A percentile compares a stretch with the other conserved stretches of the same genome.
Conservation (phyloP, 2,329 filamentous ascomycete species). For the Fusarium nanum region DNA sequence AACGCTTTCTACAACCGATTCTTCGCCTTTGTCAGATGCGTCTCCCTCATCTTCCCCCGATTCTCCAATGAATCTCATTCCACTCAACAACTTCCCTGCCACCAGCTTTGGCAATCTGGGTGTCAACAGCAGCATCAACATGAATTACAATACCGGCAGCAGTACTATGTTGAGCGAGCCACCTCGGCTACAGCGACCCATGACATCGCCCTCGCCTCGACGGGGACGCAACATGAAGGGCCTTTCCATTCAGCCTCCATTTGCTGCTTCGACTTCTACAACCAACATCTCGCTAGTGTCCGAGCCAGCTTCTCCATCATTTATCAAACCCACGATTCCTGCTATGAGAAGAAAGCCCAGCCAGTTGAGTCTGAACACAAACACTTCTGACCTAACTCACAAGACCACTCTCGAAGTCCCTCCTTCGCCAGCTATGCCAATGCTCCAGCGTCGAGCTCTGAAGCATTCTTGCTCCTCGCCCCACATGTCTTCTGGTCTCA, state of each 20-base stretch:
- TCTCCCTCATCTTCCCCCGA: conserved; percentile 94
- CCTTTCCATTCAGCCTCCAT: conserved; percentile 78
- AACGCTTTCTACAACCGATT: conserved; percentile 91
- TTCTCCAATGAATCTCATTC: conserved; percentile 81
- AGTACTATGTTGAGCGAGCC: conserved; percentile 55
- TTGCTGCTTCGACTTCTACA: conserved; percentile 57
- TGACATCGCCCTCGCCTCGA: conserved; percentile 76
- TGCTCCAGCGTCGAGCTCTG: conserved; percentile 70
- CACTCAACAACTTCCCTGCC: conserved; percentile 75
- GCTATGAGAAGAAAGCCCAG: conserved; percentile 79
- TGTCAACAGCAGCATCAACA: conserved; percentile 18
- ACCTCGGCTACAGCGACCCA: conserved; percentile 63
- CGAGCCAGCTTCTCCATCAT: conserved; percentile 78
- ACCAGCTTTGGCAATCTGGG: conserved; percentile 64
- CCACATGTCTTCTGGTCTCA: conserved; percentile 70
- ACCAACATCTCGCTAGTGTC: conserved; percentile 65
- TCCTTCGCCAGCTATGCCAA: conserved; percentile 66
- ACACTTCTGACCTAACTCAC: conserved; percentile 66
- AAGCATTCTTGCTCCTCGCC: conserved; percentile 77
- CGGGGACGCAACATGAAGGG: conserved; percentile 87
- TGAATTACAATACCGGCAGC: conserved; percentile 11
- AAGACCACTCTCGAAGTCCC: conserved; percentile 65
- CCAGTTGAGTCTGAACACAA: conserved; percentile 80
- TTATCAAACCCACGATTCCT: conserved; percentile 83
- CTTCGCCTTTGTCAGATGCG: conserved; percentile 87